Percentiles rank a stretch among this genome's conserved stretches.
phyloP scores from a whole-genome alignment of 108 stramenopile species.

The Skeletonema costatum region DNA sequence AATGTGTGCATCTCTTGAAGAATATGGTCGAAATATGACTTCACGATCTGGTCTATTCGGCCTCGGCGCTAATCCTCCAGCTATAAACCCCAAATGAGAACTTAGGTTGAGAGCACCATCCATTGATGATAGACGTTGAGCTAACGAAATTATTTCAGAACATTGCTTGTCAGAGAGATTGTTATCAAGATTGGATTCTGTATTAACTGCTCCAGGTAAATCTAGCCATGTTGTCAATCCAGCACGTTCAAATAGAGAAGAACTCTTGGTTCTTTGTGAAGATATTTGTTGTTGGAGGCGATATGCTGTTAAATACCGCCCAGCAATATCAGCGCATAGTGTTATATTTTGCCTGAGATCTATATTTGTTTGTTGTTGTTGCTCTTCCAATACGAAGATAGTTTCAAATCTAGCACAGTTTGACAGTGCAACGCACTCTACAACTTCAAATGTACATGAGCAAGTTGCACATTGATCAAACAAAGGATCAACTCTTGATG shows the following conservation, averaged over 20 bases:
- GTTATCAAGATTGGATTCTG: background rate
- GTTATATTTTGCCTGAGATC: background rate
- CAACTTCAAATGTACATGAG: conserved; percentile 15
- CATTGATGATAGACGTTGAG: conserved; percentile 18
- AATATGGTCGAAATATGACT: conserved; percentile 76
- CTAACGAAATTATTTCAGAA: conserved; percentile 14
- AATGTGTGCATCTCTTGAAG: conserved; percentile 82
- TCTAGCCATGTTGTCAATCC: conserved; percentile 51
- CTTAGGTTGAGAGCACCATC: conserved; percentile 30
- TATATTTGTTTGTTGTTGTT: background rate
- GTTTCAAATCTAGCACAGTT: conserved; percentile 82
- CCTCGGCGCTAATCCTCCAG: conserved; percentile 66
- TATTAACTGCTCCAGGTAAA: conserved; percentile 22
- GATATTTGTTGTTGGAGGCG: conserved; percentile 29
- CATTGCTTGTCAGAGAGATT: conserved; percentile 3
- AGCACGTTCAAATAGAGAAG: conserved; percentile 26
- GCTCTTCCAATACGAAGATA: conserved; percentile 26
- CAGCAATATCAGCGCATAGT: conserved; percentile 12
- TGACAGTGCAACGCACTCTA: conserved; percentile 69
- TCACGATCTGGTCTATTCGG: conserved; percentile 69
- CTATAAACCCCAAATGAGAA: conserved; percentile 55
- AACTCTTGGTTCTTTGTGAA: conserved; percentile 15
- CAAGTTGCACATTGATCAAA: background rate
- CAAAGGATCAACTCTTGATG: background rate
- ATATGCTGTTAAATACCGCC: conserved; percentile 31